Conservation (phyloP, 306 rosid genomes). For the Carpinus fangiana region DNA sequence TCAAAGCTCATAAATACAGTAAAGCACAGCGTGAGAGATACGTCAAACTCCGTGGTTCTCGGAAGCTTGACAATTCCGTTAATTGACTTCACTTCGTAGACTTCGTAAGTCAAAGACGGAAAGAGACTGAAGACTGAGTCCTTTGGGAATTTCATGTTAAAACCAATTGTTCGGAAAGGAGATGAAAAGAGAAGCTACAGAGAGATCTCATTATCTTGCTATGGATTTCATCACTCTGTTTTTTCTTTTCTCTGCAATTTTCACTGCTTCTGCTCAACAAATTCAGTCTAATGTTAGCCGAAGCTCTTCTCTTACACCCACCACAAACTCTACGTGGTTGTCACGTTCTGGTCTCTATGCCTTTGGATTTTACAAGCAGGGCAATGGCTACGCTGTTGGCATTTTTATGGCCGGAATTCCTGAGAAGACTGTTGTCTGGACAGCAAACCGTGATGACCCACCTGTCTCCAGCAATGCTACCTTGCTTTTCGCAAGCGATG, state of each 20-base stretch:
- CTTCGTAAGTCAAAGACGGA: too few relatives aligned
- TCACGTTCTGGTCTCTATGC: not conserved
- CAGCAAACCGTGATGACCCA: conserved; percentile 14
- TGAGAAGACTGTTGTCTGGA: conserved; percentile 36
- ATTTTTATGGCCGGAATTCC: conserved; percentile 11
- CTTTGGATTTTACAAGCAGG: not conserved
- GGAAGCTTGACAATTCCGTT: too few relatives aligned
- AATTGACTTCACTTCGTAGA: too few relatives aligned
- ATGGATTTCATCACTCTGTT: not conserved
- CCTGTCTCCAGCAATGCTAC: conserved; percentile 14
- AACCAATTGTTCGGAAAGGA: not conserved
- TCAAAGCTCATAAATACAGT: too few relatives aligned
- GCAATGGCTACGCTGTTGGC: not conserved
- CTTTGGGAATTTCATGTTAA: too few relatives aligned
- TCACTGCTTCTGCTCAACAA: not conserved
- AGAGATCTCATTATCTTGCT: not conserved
- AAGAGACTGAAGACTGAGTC: too few relatives aligned
- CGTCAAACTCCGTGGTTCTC: too few relatives aligned
- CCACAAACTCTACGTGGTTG: not conserved
- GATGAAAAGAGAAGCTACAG: not conserved
- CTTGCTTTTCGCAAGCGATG: conserved; percentile 19
- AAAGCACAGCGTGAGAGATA: too few relatives aligned
- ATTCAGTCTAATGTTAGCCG: not conserved
- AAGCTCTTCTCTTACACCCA: not conserved
- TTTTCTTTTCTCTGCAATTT: not conserved